phyloP scores from a whole-genome alignment of 345 rosid species.

The Boechera stricta region DNA sequence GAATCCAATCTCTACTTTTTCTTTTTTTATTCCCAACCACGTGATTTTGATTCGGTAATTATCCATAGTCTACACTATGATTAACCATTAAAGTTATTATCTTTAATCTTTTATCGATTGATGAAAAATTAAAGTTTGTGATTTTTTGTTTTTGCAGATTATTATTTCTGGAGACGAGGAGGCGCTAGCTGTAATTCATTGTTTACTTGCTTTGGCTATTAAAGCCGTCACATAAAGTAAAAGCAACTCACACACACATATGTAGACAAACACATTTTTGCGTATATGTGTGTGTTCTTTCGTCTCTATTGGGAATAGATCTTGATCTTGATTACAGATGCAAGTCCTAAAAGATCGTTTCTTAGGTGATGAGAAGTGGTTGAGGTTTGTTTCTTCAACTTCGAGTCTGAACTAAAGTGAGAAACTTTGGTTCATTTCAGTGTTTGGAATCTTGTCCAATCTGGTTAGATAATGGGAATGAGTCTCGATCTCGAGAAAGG shows the following conservation, averaged over 20 bases:
- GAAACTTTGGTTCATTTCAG: constrained; percentile 11
- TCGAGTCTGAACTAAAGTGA: constrained; percentile 29
- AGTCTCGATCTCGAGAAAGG: constrained; percentile 74
- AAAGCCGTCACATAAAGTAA: constrained; percentile 35
- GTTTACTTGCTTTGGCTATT: constrained; percentile 34
- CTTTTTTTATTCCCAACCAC: constrained; percentile 20
- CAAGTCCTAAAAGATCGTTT: constrained; percentile 23
- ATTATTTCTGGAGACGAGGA: constrained; percentile 18
- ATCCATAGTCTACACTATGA: constrained; percentile 30
- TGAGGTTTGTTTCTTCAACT: constrained; percentile 13
- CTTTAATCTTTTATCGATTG: constrained; percentile 8
- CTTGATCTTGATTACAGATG: constrained; percentile 32
- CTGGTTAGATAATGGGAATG: constrained; percentile 47
- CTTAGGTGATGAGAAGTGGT: not conserved
- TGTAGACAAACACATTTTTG: constrained; percentile 18
- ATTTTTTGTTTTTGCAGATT: constrained; percentile 29
- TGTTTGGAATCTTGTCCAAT: constrained; percentile 11
- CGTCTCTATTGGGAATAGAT: constrained; percentile 32
- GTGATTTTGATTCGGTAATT: constrained; percentile 46
- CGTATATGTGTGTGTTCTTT: constrained; percentile 35
- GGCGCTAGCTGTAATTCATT: constrained; percentile 45
- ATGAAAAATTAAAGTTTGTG: not conserved
- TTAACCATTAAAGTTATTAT: constrained; percentile 24
- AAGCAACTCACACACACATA: not conserved
- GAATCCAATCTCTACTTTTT: not conserved